These are phyloP conservation scores for Gigaspora rosea DNA, from an alignment of 192 early-diverging fungal species.

Conservation along the genomic window DNA sequence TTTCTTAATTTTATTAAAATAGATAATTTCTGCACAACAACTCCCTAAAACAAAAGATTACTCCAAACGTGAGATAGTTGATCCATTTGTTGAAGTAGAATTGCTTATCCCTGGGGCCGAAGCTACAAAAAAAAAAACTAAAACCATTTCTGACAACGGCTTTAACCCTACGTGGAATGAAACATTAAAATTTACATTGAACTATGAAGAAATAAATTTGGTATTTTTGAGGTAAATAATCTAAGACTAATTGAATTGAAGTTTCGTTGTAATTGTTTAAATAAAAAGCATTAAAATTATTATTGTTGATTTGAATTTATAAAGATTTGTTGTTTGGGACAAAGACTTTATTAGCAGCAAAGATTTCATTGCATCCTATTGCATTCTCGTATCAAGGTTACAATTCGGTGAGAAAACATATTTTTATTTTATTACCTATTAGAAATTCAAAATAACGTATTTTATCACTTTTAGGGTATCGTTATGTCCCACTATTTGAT, in stretches of 20 bases:
- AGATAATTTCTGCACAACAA: slow-evolving; percentile 72
- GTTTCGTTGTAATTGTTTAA: not conserved
- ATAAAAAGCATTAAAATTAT: no score
- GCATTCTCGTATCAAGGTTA: slow-evolving; percentile 45
- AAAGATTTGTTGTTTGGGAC: slow-evolving; percentile 42
- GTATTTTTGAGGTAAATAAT: slow-evolving; percentile 42
- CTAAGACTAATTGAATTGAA: not conserved
- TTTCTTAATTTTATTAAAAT: not conserved
- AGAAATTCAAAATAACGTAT: not conserved
- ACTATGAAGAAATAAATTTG: slow-evolving; percentile 42
- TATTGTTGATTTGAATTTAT: not conserved
- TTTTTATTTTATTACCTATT: not conserved
- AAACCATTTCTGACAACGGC: slow-evolving; percentile 57
- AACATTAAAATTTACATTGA: slow-evolving; percentile 40
- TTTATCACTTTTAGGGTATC: slow-evolving; percentile 51
- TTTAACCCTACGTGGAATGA: slow-evolving; percentile 50
- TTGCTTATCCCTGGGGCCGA: slow-evolving; percentile 46
- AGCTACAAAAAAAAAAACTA: slow-evolving; percentile 52
- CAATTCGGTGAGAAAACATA: slow-evolving; percentile 30
- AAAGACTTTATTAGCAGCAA: slow-evolving; percentile 41
- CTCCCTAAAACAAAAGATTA: slow-evolving; percentile 64
- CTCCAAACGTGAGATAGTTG: slow-evolving; percentile 49
- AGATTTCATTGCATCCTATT: slow-evolving; percentile 48
- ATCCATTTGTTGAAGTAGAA: slow-evolving; percentile 67
- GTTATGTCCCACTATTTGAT: slow-evolving; percentile 67